Base-by-base conservation (phyloP, 2,329 filamentous ascomycete species). In the Calonectria montana region DNA sequence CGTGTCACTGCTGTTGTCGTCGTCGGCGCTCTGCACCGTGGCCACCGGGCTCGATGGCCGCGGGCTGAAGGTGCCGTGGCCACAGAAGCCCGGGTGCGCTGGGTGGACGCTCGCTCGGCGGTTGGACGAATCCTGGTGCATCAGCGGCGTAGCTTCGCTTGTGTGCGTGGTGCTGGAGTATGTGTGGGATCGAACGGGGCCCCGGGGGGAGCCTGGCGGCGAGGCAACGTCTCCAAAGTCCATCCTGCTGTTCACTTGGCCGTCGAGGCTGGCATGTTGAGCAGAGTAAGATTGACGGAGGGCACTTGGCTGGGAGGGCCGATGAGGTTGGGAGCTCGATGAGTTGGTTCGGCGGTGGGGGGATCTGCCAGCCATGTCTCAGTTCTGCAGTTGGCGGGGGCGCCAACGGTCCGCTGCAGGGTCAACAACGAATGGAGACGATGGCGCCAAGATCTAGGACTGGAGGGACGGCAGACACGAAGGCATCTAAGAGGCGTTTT, bases 41-140 rank as follows among this genome's bases (percentile, higher is more conserved):
- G 81, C 78, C 10, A 82, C 75, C 4, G 88, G 87, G 62, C 88
- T 90, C 55, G 84, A 84, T 0, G 93, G 88, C 43, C 91, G 86
- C 1, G 94, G 92, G 50, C 94, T 95, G 79, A 96, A 94, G 18
- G 93, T 94, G 77, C 94, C 94, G 84, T 97, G 93, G 77, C 89
- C 88, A 85, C 92, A 94, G 65, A 82, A 81, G 23, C 87, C 88
- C 12, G 86, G 82, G 74, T 89, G 87, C 6, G 82, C 83, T 37
- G 79, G 77, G 61, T 82, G 80, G 10, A 77, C 67, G 41, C 73
- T 23, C 75, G 76, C 15, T 67, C 65, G 45, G 25, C 72, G 16
- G 73, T 45, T 12, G 71, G 68, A 77, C 76, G 47, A 82, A 76
- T 73, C 9, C 10, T 55, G 50, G n/a, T 80, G 79, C 15, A 90